Evolutionary conservation across 2,329 filamentous ascomycete species (phyloP), one percentile per base, ranked within the genome.

Genomic region (Ceratocystis variospora): DNA sequence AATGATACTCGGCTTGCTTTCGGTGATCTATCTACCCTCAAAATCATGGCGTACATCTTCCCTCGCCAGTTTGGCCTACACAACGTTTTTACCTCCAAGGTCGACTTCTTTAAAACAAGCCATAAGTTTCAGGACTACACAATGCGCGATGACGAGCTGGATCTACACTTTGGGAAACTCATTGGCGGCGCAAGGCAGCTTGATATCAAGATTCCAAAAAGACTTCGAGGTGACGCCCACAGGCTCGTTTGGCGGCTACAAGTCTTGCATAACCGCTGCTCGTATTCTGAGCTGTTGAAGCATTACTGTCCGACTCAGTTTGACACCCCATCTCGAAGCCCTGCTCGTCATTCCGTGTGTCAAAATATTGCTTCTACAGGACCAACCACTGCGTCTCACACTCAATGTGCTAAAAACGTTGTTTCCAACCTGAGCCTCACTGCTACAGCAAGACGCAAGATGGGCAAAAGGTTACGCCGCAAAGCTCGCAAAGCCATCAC

Each of bases 1-100:
- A 45, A 25, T 10, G 12, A 61, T 59, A 17, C 22, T 1, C 33
- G 22, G 19, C 61, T 46, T 44, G 33, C 55, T 3, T 41, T 65
- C 28, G 67, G 67, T 28, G 67, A 68, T 37, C 22, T 55, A 12
- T 81, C 87, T 69, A 88, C 85, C 0, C 72, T 85, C 10, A 89
- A 88, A 70, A 76, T 96, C 22, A 84, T 96, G 82, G 94, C 93
- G 79, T 93, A 97, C 74, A 86, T 99, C 1, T 99, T 99, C 71
- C 94, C 94, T 41, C 82, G 87, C 10, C 92, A 97, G 72, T 97
- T 96, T 72, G 84, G 84, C 15, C 78, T 99, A 2, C 90, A 96
- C 72, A 99, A 97, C 74, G 90, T 88, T n/a, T 96, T 97, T 73
- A 90, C 86, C 0, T 89, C 86, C 4, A 76, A 78, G 2, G 80